Evolutionary conservation across 768 basidiomycete genomes (phyloP).

Genomic region (Panellus pusillus): DNA sequence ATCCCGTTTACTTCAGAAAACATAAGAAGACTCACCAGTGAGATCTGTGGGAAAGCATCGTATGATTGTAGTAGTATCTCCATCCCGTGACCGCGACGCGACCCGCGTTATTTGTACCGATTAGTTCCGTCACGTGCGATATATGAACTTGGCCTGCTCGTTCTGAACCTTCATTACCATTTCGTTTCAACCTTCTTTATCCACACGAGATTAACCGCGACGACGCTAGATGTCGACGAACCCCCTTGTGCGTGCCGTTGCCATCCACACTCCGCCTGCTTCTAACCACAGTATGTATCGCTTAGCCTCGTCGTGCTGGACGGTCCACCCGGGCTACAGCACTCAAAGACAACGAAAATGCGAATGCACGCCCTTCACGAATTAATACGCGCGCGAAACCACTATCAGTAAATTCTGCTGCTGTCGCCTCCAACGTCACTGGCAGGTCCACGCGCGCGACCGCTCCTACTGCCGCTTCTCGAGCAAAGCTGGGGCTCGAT

Average conservation of each 20-base stretch:
- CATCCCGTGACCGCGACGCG: too few species aligned
- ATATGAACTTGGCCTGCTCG: slow-evolving; percentile 4
- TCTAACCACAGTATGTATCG: not conserved
- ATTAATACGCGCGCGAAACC: slow-evolving; percentile 62
- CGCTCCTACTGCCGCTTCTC: slow-evolving; percentile 51
- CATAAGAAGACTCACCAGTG: slow-evolving; percentile 32
- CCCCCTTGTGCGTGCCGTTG: slow-evolving; percentile 7
- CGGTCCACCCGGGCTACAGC: slow-evolving; percentile 53
- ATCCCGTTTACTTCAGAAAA: not conserved
- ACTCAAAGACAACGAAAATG: slow-evolving; percentile 68
- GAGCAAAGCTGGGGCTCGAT: slow-evolving; percentile 45
- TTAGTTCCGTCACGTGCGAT: slow-evolving; percentile 3
- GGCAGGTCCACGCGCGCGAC: slow-evolving; percentile 48
- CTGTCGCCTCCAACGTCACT: slow-evolving; percentile 31
- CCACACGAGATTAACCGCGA: slow-evolving; percentile 3
- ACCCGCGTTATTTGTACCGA: too few species aligned
- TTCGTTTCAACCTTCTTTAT: slow-evolving; percentile 5
- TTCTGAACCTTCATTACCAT: slow-evolving; percentile 8
- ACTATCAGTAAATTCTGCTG: slow-evolving; percentile 42
- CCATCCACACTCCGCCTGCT: not conserved
- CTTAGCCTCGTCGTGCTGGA: slow-evolving; percentile 52
- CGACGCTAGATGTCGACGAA: slow-evolving; percentile 18
- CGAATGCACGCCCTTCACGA: slow-evolving; percentile 61
- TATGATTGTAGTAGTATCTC: too few species aligned
- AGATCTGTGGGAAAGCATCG: too few species aligned